Base-by-base conservation (phyloP, 257 asterid genomes). In the Fraxinus anomala region DNA sequence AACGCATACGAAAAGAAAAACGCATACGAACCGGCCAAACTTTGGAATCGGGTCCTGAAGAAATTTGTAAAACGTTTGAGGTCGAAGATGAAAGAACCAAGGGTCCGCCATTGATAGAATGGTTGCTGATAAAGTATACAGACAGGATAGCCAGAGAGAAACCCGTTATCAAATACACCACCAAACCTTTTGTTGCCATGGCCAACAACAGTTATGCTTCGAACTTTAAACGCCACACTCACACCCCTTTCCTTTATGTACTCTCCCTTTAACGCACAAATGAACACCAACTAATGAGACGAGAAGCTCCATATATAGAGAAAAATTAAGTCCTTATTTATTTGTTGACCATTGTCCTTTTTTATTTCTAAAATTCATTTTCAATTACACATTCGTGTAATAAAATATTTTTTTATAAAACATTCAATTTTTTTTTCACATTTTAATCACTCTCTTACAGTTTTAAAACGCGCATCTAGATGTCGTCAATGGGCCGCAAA, bases 1-100 rank as follows among this genome's bases (percentile, higher is more conserved):
- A 37, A 37, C 68, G 11, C 12, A 23, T 37, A 89, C 93, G 65
- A 76, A 95, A 24, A 37, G 42, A 37, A 37, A 37, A 37, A 37
- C 68, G 11, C 12, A 23, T 37, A 89, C 93, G 65, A 76, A 95
- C 99, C 12, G 99, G 99, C 99, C 99, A 95, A 73, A 78, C 78
- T 80, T 79, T 77, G 54, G 79, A 80, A 33, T 88, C 92, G 78
- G 98, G 87, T 85, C 91, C 93, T 73, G 68, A 17, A 4, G 1
- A 13, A 63, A 24, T 63, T 63, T 63, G 34, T n/a, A 63, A 63
- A 51, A 71, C 47, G 79, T 54, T 65, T 11, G 86, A 76, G 63
- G 75, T 59, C 14, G 81, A 71, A 67, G 83, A 73, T 0, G 80
- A 80, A 56, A 79, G 83, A 76, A 76, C 72, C 79, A n/a, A 70